Base-by-base conservation (phyloP, 768 basidiomycete genomes). In the Phylloporus sp. region DNA sequence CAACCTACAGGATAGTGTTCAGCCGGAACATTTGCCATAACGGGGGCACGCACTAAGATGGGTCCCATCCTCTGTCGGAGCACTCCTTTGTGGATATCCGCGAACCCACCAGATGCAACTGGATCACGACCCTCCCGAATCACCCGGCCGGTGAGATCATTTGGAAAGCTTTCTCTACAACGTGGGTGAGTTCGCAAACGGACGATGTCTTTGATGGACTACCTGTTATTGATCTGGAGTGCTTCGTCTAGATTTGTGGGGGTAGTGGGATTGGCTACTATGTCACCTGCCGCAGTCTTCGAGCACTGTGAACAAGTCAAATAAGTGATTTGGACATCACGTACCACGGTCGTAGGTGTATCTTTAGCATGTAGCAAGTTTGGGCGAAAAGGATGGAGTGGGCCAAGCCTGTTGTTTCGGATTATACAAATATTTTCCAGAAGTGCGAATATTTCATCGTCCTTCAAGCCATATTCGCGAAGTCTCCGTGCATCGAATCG, bases 71-170 rank as follows among this genome's bases (percentile, higher is more conserved):
- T 28, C 18, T 1, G 4, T 9, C 27, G 10, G 13, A 50, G 22
- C 6, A 8, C 23, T 15, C 52, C 44, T 39, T 33, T 11, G 17
- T 46, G 31, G 8, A 53, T 53, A 17, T 53, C 42, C 3, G 50
- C 53, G 17, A 45, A 52, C 7, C 46, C 50, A 8, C 46, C 46
- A 10, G 42, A 41, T 1, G 39, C 42, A 5, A 47, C 22, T 15
- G 45, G 49, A 9, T 43, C 34, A 5, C 2, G 20, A 9, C 26
- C 23, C 13, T 52, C 46, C 5, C 33, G 38, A 26, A 6, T 28
- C 5, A 52, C 32, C 1, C 21, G 38, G 17, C 8, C 6, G 4
- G 45, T 39, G 11, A 50, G 27, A 20, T 46, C 37, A 1, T 17
- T 32, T 9, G 28, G 22, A n/a, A 28, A 43, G n/a, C 6, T 14